A percentile compares a stretch with the other conserved stretches of the same genome.
phyloP scores from a whole-genome alignment of 768 basidiomycete species.

The Boletus rufocinnamomeus region DNA sequence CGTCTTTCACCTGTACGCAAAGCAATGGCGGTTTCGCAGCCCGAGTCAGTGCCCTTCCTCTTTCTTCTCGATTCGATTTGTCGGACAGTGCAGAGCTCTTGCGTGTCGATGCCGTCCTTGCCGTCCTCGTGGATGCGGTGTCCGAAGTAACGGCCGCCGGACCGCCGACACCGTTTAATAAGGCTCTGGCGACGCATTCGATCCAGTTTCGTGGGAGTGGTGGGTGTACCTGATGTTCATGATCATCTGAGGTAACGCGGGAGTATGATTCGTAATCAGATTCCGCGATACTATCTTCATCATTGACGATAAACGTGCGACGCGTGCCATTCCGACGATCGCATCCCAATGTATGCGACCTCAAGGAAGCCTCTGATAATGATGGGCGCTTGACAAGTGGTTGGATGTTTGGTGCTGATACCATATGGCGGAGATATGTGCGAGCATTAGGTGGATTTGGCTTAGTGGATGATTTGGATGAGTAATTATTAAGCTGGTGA shows the following conservation, averaged over 20 bases:
- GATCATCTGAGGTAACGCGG: slow-evolving; percentile 35
- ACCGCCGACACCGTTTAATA: slow-evolving; percentile 54
- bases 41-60: slow-evolving; percentile 15
- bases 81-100: slow-evolving; percentile 29
- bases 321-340: slow-evolving; percentile 33
- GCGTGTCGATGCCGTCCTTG: slow-evolving; percentile 24
- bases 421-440: slow-evolving; percentile 75
- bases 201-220: slow-evolving; percentile 72
- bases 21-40: slow-evolving; percentile 35
- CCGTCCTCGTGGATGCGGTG: slow-evolving; percentile 26
- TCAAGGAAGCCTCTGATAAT: slow-evolving; percentile 33
- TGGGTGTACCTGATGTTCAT: slow-evolving; percentile 39
- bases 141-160: slow-evolving; percentile 33
- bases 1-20: slow-evolving; percentile 36
- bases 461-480: slow-evolving; percentile 27
- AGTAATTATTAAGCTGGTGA: slow-evolving; percentile 26
- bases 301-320: slow-evolving; percentile 36
- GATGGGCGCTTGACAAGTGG: slow-evolving; percentile 37
- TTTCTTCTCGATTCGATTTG: slow-evolving; percentile 27
- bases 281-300: slow-evolving; percentile 30
- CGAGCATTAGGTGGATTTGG: slow-evolving; percentile 50
- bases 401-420: slow-evolving; percentile 54
- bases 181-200: slow-evolving; percentile 65
- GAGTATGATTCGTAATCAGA: slow-evolving; percentile 23
- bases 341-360: slow-evolving; percentile 32